These are phyloP conservation scores for Coemansia sp. DNA, from an alignment of 371 early-diverging fungal genomes.

Conservation along the genomic window DNA sequence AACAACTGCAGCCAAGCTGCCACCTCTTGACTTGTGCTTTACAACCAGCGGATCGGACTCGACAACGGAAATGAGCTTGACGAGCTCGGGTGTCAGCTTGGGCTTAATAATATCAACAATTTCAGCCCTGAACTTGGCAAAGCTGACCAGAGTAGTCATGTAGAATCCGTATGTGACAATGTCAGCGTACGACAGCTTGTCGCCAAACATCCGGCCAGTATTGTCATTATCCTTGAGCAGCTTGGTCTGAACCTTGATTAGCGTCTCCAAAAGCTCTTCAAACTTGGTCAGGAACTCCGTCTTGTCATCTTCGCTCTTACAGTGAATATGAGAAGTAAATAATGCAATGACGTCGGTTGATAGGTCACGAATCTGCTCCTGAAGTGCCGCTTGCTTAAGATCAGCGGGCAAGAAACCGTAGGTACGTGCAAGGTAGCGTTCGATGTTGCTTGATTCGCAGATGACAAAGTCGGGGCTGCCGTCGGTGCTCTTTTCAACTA, in stretches of 20 bases:
- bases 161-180: constrained; percentile 26
- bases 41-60: constrained; percentile 13
- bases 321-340: neutral
- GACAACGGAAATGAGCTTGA: constrained; percentile 17
- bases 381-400: constrained; percentile 23
- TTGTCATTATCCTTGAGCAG: constrained; percentile 37
- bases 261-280: neutral
- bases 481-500: constrained; percentile 49
- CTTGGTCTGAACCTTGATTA: constrained; percentile 23
- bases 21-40: neutral
- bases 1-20: neutral
- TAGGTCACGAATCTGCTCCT: constrained; percentile 44
- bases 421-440: constrained; percentile 57
- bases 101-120: neutral
- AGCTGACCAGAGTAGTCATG: constrained; percentile 1
- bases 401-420: constrained; percentile 46
- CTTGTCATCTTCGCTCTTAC: constrained; percentile 11
- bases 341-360: neutral
- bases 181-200: constrained; percentile 40
- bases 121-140: neutral
- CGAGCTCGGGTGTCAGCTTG: constrained; percentile 21
- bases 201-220: constrained; percentile 47
- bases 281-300: neutral
- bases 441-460: constrained; percentile 55
- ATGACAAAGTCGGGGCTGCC: constrained; percentile 45